A percentile compares a stretch with the other conserved stretches of the same genome.
Conservation (phyloP, 495 filamentous ascomycete genomes). For the Neurospora sp. region DNA sequence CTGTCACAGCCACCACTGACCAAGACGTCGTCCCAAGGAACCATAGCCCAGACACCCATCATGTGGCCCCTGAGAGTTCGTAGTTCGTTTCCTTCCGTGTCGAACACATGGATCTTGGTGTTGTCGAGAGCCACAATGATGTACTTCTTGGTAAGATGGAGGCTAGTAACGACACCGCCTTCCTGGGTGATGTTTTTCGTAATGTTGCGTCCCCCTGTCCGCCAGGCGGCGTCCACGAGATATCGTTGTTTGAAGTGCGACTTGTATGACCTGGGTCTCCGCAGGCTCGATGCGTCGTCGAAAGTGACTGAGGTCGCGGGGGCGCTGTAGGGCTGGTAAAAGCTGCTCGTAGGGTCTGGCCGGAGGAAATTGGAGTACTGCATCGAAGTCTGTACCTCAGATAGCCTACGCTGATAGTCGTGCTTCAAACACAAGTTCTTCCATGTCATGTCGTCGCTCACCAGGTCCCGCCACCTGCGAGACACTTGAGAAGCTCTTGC, state of each 20-base stretch:
- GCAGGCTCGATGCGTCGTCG: conserved; percentile 23
- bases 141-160: conserved; percentile 90
- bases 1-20: conserved; percentile 96
- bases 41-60: conserved; percentile 99
- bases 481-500: conserved; percentile 91
- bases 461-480: conserved; percentile 78
- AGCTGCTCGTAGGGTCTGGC: conserved; percentile 8
- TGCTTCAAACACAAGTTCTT: conserved; percentile 92
- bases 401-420: conserved; percentile 59
- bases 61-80: conserved; percentile 90
- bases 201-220: conserved; percentile 70
- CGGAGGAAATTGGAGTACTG: conserved; percentile 13
- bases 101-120: conserved; percentile 96
- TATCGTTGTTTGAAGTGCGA: conserved; percentile 97
- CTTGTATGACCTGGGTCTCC: conserved; percentile 60
- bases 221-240: conserved; percentile 94
- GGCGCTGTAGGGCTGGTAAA: not conserved
- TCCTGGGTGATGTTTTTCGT: conserved; percentile 84
- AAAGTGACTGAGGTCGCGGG: conserved; percentile 24
- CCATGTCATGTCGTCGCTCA: conserved; percentile 96
- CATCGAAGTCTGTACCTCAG: conserved; percentile 29
- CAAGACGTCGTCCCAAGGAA: conserved; percentile 90
- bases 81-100: conserved; percentile 77
- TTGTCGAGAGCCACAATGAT: conserved; percentile 97
- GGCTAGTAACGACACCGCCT: conserved; percentile 89